Conservation (phyloP, 345 rosid species). For the Pelargonium nanum region DNA sequence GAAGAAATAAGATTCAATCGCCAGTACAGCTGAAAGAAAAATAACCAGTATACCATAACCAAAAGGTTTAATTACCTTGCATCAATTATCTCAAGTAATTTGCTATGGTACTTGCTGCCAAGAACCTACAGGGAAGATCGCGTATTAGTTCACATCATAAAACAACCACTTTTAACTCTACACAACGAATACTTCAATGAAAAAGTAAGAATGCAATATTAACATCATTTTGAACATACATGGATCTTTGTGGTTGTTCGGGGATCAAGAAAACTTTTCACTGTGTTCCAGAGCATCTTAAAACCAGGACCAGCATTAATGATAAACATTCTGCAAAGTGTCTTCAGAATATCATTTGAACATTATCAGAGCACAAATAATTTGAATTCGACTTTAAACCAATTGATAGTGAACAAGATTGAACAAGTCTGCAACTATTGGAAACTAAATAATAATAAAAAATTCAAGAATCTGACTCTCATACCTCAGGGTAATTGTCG, state of each 20-base stretch:
- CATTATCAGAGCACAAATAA: background rate
- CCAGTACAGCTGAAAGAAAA: background rate
- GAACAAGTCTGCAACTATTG: background rate
- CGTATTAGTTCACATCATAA: conserved; percentile 1
- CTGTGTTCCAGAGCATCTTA: conserved; percentile 60
- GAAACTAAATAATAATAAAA: background rate
- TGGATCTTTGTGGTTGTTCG: conserved; percentile 77
- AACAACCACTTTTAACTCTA: background rate
- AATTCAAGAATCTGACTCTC: conserved; percentile 3
- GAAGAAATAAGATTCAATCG: conserved; percentile 1
- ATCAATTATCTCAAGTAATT: conserved; percentile 84
- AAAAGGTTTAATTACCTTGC: conserved; percentile 44
- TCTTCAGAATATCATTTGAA: conserved; percentile 29
- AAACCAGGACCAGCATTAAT: conserved; percentile 88
- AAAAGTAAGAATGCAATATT: background rate
- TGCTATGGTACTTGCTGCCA: conserved; percentile 76
- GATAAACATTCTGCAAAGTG: conserved; percentile 77
- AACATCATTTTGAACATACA: conserved; percentile 25
- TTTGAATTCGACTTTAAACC: background rate
- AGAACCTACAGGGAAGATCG: conserved; percentile 43
- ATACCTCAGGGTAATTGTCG: conserved; percentile 92
- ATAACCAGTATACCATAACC: conserved; percentile 3
- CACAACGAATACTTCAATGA: background rate
- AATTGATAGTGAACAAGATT: background rate
- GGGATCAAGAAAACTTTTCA: conserved; percentile 83